Evolutionary conservation across 2,329 filamentous ascomycete species (phyloP).

Genomic region (Pyrenophora teres): DNA sequence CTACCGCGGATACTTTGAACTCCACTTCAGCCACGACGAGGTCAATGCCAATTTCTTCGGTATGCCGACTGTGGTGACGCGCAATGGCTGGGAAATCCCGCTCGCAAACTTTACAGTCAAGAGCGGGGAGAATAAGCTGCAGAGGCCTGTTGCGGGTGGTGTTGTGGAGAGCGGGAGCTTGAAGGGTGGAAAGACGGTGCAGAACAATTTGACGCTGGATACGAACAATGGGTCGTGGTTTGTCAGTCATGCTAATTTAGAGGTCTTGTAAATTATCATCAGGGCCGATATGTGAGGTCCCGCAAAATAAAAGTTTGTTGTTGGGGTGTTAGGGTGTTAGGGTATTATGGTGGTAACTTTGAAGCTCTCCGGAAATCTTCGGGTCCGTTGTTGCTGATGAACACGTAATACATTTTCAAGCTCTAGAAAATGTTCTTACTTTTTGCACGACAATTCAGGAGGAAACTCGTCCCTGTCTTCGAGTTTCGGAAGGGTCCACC

Average conservation of each 20-base stretch:
- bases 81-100: conserved; percentile 67
- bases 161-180: conserved; percentile 62
- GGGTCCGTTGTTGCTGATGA: too few species aligned
- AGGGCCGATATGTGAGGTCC: too few species aligned
- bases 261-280: conserved; percentile 23
- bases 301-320: too few species aligned
- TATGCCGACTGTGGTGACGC: conserved; percentile 61
- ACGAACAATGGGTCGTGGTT: conserved; percentile 44
- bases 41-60: conserved; percentile 70
- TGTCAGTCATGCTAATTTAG: conserved; percentile 33
- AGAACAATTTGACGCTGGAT: conserved; percentile 44
- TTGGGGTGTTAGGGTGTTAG: too few species aligned
- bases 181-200: conserved; percentile 51
- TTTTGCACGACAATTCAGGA: too few species aligned
- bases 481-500: too few species aligned
- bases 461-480: too few species aligned
- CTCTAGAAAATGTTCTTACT: too few species aligned
- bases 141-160: conserved; percentile 55
- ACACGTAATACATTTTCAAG: too few species aligned
- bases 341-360: too few species aligned
- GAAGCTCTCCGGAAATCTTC: too few species aligned
- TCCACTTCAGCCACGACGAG: conserved; percentile 59
- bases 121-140: conserved; percentile 63
- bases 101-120: conserved; percentile 73
- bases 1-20: conserved; percentile 74